Evolutionary conservation across 2,329 filamentous ascomycete genomes (phyloP).

Genomic region (Pseudogymnoascus sp.): DNA sequence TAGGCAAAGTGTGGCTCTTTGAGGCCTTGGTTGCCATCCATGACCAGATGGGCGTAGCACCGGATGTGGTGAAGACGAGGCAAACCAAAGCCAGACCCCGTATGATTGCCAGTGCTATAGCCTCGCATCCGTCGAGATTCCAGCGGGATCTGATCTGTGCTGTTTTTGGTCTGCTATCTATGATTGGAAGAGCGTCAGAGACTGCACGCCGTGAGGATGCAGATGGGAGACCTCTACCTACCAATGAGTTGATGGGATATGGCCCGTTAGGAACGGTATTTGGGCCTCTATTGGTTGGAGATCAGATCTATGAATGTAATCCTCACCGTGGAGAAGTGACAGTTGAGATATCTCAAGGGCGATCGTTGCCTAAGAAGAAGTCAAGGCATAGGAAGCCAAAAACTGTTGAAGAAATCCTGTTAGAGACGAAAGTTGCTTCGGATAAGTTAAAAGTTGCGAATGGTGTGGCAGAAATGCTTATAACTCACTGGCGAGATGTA

Average conservation of each 20-base stretch:
- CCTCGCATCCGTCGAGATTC: conserved; percentile 48
- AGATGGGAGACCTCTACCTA: conserved; percentile 42
- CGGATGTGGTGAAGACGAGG: conserved; percentile 44
- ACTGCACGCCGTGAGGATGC: conserved; percentile 43
- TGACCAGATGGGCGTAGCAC: conserved; percentile 43
- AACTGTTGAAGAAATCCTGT: conserved; percentile 17
- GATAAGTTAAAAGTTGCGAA: conserved; percentile 52
- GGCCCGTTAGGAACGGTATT: conserved; percentile 54
- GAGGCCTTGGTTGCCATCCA: conserved; percentile 54
- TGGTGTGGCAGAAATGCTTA: conserved; percentile 54
- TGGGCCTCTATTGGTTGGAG: conserved; percentile 53
- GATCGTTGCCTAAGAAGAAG: conserved; percentile 17
- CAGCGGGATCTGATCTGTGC: conserved; percentile 56
- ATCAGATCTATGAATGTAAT: conserved; percentile 44
- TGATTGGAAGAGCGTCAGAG: conserved; percentile 51
- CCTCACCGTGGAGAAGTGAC: conserved; percentile 8
- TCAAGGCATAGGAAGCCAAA: conserved; percentile 31
- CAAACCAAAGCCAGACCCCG: conserved; percentile 50
- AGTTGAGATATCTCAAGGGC: neutral
- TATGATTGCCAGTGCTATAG: conserved; percentile 56
- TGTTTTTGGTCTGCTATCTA: conserved; percentile 55
- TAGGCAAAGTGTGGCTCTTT: conserved; percentile 53
- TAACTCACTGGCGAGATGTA: conserved; percentile 56
- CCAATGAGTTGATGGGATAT: conserved; percentile 55
- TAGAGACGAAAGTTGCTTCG: conserved; percentile 27